Conservation (phyloP, 208 protist genomes). For the Trypanosoma boissoni region DNA sequence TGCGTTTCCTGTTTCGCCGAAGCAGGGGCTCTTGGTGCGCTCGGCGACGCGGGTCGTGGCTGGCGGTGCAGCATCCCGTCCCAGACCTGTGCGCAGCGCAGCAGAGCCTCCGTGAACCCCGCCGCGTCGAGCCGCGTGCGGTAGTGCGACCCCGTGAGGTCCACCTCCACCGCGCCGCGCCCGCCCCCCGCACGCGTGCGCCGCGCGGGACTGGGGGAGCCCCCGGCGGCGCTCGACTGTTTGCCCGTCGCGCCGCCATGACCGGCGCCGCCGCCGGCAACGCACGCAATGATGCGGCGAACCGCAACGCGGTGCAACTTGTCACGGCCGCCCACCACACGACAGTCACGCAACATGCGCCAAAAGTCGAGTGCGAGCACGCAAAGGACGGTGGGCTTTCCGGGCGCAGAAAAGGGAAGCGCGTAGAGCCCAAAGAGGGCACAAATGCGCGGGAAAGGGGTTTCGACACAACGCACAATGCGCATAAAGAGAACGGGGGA, state of each 20-base stretch:
- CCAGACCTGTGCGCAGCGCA: constrained; percentile 70
- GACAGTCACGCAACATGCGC: constrained; percentile 48
- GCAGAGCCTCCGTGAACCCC: constrained; percentile 65
- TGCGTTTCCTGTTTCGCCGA: background rate
- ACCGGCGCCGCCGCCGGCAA: constrained; percentile 21
- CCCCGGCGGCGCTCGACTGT: background rate
- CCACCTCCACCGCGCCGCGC: constrained; percentile 53
- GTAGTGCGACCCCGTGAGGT: constrained; percentile 47
- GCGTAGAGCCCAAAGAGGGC: constrained; percentile 55
- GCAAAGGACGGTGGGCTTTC: constrained; percentile 13
- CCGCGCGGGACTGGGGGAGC: background rate
- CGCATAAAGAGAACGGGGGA: constrained; percentile 43
- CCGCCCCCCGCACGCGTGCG: constrained; percentile 35
- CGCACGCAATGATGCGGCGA: constrained; percentile 56
- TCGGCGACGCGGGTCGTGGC: constrained; percentile 2
- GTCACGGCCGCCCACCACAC: constrained; percentile 41
- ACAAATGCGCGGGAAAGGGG: constrained; percentile 42
- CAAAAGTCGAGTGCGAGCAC: constrained; percentile 57
- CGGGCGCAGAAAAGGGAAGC: background rate
- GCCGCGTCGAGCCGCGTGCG: constrained; percentile 49
- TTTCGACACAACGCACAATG: constrained; percentile 48
- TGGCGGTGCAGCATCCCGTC: constrained; percentile 36
- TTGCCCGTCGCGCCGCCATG: background rate
- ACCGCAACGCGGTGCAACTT: constrained; percentile 64
- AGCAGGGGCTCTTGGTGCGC: constrained; percentile 6